These are phyloP conservation scores for Scheffersomyces coipomensis DNA, from an alignment of 805 yeast genomes.

Conservation along the genomic window DNA sequence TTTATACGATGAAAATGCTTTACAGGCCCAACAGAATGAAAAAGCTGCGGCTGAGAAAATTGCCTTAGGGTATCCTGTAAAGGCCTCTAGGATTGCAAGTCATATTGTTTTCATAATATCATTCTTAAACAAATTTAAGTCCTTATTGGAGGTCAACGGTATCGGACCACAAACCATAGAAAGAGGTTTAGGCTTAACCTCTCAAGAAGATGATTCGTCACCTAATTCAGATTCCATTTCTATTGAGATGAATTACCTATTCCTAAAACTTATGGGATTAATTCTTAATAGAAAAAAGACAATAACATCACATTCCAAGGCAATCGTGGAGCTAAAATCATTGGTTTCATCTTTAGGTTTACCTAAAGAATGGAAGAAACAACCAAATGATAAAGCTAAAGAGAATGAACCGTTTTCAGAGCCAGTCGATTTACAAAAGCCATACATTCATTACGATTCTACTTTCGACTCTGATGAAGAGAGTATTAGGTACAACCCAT, in stretches of 20 bases:
- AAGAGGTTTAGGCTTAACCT: constrained; percentile 15
- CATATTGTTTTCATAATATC: constrained; percentile 33
- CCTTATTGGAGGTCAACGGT: constrained; percentile 14
- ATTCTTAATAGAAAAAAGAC: constrained; percentile 37
- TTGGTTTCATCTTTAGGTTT: constrained; percentile 25
- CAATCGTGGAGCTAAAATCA: constrained; percentile 33
- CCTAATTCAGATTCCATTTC: constrained; percentile 16
- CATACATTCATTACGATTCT: constrained; percentile 15
- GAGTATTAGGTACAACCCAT: constrained; percentile 18
- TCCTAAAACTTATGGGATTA: constrained; percentile 28
- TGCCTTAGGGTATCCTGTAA: constrained; percentile 34
- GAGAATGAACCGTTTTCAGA: background rate
- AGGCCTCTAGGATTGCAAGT: constrained; percentile 23
- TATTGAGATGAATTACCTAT: constrained; percentile 29
- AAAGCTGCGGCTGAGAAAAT: constrained; percentile 18
- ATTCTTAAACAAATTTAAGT: constrained; percentile 29
- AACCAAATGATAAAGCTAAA: constrained; percentile 5
- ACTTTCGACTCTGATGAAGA: constrained; percentile 10
- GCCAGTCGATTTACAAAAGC: constrained; percentile 23
- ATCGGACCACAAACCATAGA: constrained; percentile 40
- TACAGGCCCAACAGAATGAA: constrained; percentile 14
- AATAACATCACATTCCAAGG: constrained; percentile 24
- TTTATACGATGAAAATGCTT: constrained; percentile 35
- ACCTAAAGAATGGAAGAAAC: constrained; percentile 39
- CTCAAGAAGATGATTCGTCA: constrained; percentile 17